Conservation (phyloP, 345 rosid genomes). For the Salix purpurea region DNA sequence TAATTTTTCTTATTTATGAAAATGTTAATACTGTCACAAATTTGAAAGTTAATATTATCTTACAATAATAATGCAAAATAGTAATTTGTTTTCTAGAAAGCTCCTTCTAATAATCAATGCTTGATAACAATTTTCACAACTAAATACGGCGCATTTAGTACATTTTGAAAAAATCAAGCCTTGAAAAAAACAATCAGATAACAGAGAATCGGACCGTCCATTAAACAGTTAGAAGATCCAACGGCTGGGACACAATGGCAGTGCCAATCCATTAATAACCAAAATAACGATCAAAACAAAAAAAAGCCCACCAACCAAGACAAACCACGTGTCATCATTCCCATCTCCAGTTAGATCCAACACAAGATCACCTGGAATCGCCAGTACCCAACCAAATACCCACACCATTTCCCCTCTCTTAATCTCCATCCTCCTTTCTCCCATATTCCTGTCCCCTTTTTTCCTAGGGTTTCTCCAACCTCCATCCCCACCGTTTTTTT, state of each 20-base stretch:
- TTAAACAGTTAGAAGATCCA: slow-evolving; percentile 27
- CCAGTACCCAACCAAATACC: slow-evolving; percentile 63
- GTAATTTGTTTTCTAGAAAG: too few relatives aligned
- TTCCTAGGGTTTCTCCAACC: slow-evolving; percentile 18
- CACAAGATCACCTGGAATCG: slow-evolving; percentile 57
- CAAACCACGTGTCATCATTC: neutral
- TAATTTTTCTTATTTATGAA: too few relatives aligned
- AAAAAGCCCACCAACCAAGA: slow-evolving; percentile 12
- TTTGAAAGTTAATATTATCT: too few relatives aligned
- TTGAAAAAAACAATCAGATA: neutral
- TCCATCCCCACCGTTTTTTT: slow-evolving; percentile 14
- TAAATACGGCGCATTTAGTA: too few relatives aligned
- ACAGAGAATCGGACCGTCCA: slow-evolving; percentile 3
- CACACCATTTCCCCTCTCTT: slow-evolving; percentile 23
- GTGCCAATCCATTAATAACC: slow-evolving; percentile 27
- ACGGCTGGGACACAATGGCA: slow-evolving; percentile 43
- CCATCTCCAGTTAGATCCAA: slow-evolving; percentile 18
- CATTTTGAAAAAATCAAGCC: slow-evolving; percentile 10
- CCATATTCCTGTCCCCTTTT: neutral
- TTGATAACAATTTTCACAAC: too few relatives aligned
- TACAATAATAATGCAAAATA: too few relatives aligned
- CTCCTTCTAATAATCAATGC: too few relatives aligned
- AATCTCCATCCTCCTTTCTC: slow-evolving; percentile 14
- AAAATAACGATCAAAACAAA: slow-evolving; percentile 23
- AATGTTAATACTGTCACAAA: too few relatives aligned